Base-by-base conservation (phyloP, 2,329 filamentous ascomycete genomes). In the Ceratocystis colombiana region DNA sequence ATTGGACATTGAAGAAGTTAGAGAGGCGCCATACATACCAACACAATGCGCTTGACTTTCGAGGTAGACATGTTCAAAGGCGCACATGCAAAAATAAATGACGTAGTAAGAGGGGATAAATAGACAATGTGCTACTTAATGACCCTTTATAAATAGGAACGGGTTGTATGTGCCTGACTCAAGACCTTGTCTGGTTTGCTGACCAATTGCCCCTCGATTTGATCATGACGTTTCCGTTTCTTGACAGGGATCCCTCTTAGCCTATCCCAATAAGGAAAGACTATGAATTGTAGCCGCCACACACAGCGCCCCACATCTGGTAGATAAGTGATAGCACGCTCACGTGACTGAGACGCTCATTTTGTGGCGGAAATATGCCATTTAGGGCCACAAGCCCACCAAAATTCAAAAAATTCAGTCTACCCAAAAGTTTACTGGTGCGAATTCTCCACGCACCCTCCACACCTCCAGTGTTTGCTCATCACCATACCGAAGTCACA, bases 41-140 rank as follows among this genome's bases (percentile, higher is more conserved):
- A 82, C 70, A 91, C 80, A 69, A 94, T 87, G 73, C 92, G 86
- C 72, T 89, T 88, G 72, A 93, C 82, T 71, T 87, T 86, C 5
- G 64, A 33, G 8, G 68, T 70, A 17, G 69, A 69, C 69, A 70
- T 70, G 7, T 10, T 53, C 1, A 41, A 59, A 20, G 28, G 15
- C 6, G 28, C 25, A 53, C n/a, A 8, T 22, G 48, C 8, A 17
- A 33, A 37, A 37, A n/a, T 4, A 20, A 59, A 59, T 59, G 55
- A 59, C 28, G 17, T 59, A 12, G 28, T 12, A 59, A 33, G 7
- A 25, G 7, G 8, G 2, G 33, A 37, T 5, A 37, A 25, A n/a
- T 37, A 12, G 15, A n/a, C 55, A 8, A 7, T 59, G 30, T 37
- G 28, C 17, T 37, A 33, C 15, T 37, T 37, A 7, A 33, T 1